These are phyloP conservation scores for Sugiyamaella chiloensis DNA, from an alignment of 805 yeast genomes.

Conservation along the genomic window DNA sequence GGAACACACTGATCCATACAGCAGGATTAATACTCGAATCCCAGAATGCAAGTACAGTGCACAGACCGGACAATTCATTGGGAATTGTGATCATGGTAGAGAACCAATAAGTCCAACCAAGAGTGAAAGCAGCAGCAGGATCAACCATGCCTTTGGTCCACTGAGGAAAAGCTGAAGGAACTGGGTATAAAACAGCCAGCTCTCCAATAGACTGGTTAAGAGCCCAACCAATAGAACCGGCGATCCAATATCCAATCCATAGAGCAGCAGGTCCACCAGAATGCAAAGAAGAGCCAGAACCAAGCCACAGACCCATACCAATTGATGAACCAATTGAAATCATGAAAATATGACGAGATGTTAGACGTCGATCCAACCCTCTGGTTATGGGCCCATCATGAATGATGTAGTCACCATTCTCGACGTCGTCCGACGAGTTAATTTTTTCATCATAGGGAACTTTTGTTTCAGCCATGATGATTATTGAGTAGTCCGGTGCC, in stretches of 20 bases:
- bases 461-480: background rate
- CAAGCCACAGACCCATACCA: slow-evolving; percentile 74
- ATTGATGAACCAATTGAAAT: slow-evolving; percentile 78
- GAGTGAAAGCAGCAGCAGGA: slow-evolving; percentile 66
- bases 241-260: slow-evolving; percentile 60
- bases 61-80: slow-evolving; percentile 75
- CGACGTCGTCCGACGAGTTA: background rate
- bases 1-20: slow-evolving; percentile 61
- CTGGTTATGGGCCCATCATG: slow-evolving; percentile 9
- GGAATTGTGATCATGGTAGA: slow-evolving; percentile 75
- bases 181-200: slow-evolving; percentile 69
- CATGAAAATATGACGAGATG: slow-evolving; percentile 62
- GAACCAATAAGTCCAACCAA: slow-evolving; percentile 78
- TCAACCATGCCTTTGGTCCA: slow-evolving; percentile 72
- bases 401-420: slow-evolving; percentile 8
- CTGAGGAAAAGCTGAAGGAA: slow-evolving; percentile 70
- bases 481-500: too few species aligned
- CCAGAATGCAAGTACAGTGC: slow-evolving; percentile 78
- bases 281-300: slow-evolving; percentile 60
- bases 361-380: slow-evolving; percentile 12
- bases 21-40: slow-evolving; percentile 70
- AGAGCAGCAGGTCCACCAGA: slow-evolving; percentile 68
- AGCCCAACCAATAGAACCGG: slow-evolving; percentile 65
- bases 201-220: slow-evolving; percentile 73
- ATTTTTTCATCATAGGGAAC: background rate